Evolutionary conservation across 2,329 filamentous ascomycete species (phyloP), one percentile per base, ranked within the genome.

Genomic region (Cyphellophora attinorum): DNA sequence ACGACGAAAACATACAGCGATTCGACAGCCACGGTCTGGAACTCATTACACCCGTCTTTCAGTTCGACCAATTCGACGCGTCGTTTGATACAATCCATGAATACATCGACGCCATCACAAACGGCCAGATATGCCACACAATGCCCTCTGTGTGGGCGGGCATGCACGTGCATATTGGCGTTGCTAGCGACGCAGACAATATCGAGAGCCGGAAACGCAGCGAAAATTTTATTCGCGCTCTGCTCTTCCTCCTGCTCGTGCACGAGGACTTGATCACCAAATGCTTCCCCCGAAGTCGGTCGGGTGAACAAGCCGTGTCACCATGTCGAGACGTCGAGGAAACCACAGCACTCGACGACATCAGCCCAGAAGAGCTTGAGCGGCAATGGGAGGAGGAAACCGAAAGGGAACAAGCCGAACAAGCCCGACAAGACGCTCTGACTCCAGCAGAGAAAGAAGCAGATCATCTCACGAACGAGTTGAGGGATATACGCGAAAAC

Each of bases 191-290:
- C 4, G 19, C 21, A 2, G 21, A 39, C 1, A 30, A 38, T n/a
- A 8, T 8, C 21, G 21, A n/a, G n/a, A n/a, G n/a, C 8, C 8
- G 21, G 8, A 8, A 25, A n/a, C 8, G 8, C n/a, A n/a, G n/a
- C n/a, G 21, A 25, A 25, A 8, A n/a, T 8, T 19, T 39, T n/a
- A 23, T 44, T n/a, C 40, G 41, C 15, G 43, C 44, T 28, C 27
- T 48, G 14, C 38, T 40, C 12, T 48, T 44, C 19, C 39, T 41
- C 27, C 35, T 48, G 2, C 31, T 48, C 13, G 6, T 36, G 12
- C 39, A 48, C 14, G 42, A 47, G 23, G 37, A 43, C 14, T 36
- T 45, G 17, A 34, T 47, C 12, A 40, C 45, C 5, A 40, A 43
- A n/a, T 45, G 43, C 21, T 40, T 41, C 31, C 40, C 45, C 10